A percentile compares a stretch with the other conserved stretches of the same genome.
Evolutionary conservation across 176 grass and related monocot species (phyloP).

Genomic region (Oryza glaberrima): DNA sequence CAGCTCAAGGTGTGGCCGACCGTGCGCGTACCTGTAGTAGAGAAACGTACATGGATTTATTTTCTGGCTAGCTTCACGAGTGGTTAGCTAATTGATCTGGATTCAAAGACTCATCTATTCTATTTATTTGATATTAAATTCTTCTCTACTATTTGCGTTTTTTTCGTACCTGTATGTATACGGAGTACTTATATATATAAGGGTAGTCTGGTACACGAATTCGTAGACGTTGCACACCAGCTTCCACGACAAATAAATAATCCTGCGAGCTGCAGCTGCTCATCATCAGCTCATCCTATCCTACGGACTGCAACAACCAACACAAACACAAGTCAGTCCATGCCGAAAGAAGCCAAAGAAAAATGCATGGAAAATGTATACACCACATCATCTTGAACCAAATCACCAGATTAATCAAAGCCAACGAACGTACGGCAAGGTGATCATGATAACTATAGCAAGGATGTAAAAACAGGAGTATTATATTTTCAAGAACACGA

Average conservation of each 20-base stretch:
- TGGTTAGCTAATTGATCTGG: no score
- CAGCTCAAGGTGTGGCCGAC: not conserved
- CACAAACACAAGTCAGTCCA: not conserved
- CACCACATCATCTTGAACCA: not conserved
- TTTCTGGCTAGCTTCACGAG: no score
- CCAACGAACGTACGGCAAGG: not conserved
- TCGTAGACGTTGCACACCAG: no score
- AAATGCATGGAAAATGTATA: not conserved
- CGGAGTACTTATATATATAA: no score
- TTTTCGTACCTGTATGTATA: no score
- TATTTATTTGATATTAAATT: no score
- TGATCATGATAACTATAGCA: not conserved
- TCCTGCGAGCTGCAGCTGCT: not conserved
- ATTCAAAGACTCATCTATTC: no score
- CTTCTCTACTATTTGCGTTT: no score
- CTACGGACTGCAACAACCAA: not conserved
- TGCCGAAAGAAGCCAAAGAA: not conserved
- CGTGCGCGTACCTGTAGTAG: no score
- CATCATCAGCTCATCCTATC: not conserved
- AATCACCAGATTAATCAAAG: not conserved
- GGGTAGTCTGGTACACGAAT: no score
- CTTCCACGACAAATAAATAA: no score
- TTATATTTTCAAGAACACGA: not conserved
- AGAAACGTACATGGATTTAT: no score
- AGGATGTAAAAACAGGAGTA: not conserved